phyloP scores from a whole-genome alignment of 1,139 yeast species.

The Debaryomycetaceae sp. region DNA sequence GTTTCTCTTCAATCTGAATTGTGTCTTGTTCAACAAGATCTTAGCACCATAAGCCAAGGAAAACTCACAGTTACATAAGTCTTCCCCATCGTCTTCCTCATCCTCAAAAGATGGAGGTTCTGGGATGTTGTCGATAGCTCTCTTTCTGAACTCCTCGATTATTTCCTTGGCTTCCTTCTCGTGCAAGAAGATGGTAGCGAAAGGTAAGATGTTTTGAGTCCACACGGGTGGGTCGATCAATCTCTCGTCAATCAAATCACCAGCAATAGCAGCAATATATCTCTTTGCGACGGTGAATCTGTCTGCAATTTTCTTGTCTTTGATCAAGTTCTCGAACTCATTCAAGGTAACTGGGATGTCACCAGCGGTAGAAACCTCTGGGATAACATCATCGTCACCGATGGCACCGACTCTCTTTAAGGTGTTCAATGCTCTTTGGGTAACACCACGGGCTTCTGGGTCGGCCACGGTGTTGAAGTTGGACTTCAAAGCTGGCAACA shows the following conservation, averaged over 20 bases:
- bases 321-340: conserved; percentile 72
- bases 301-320: conserved; percentile 63
- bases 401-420: conserved; percentile 98
- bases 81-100: conserved; percentile 99
- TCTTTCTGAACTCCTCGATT: conserved; percentile 92
- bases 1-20: conserved; percentile 98
- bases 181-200: conserved; percentile 93
- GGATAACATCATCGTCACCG: conserved; percentile 81
- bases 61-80: conserved; percentile 99
- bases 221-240: conserved; percentile 89
- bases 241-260: conserved; percentile 98
- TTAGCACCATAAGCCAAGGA: conserved; percentile 99
- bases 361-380: conserved; percentile 98
- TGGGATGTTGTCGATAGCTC: conserved; percentile 97
- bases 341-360: conserved; percentile 82
- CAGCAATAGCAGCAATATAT: conserved; percentile 95
- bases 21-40: conserved; percentile 98
- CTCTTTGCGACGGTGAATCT: conserved; percentile 76
- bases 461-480: conserved; percentile 97
- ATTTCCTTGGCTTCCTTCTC: conserved; percentile 87
- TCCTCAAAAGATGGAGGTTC: conserved; percentile 94
- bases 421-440: conserved; percentile 94
- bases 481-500: conserved; percentile 93
- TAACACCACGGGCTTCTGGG: conserved; percentile 99
- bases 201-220: conserved; percentile 85